phyloP scores from a whole-genome alignment of 805 yeast genomes.

The Starmera caribaea region DNA sequence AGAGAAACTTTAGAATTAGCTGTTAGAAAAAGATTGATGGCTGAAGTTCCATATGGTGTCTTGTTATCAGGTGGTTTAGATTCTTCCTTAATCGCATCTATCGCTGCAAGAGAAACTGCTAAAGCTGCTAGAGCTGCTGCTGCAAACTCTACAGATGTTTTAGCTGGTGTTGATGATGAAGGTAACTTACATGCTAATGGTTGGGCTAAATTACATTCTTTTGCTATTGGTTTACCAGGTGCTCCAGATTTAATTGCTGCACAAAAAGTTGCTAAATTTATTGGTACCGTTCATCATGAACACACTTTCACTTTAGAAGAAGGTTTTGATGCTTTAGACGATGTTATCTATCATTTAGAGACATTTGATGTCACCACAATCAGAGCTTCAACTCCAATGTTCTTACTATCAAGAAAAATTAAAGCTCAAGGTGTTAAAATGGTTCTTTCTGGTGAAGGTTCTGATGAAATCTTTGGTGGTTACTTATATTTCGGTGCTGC shows the following conservation, averaged over 20 bases:
- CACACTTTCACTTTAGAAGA: conserved; percentile 96
- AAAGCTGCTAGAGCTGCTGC: conserved; percentile 47
- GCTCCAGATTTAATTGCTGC: conserved; percentile 98
- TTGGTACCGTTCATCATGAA: conserved; percentile 95
- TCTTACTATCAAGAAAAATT: conserved; percentile 88
- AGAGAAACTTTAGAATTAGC: conserved; percentile 85
- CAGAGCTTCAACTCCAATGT: conserved; percentile 99
- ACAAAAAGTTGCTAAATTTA: conserved; percentile 89
- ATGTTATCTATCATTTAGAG: conserved; percentile 92
- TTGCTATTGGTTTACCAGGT: conserved; percentile 93
- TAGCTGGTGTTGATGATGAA: conserved; percentile 86
- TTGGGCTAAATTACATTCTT: conserved; percentile 83
- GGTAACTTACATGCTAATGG: conserved; percentile 77
- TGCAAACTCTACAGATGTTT: conserved; percentile 33
- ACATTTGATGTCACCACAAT: conserved; percentile 98
- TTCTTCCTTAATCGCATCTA: conserved; percentile 91
- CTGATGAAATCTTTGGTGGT: conserved; percentile 98
- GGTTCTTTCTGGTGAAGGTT: conserved; percentile 98
- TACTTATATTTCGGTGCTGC: conserved; percentile 96
- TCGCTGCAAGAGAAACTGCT: conserved; percentile 93
- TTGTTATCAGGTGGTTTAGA: conserved; percentile 95
- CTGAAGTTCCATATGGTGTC: conserved; percentile 99
- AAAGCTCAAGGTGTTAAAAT: conserved; percentile 99
- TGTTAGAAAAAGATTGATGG: conserved; percentile 98
- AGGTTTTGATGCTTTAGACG: conserved; percentile 91